Evolutionary conservation across 1,284 basidiomycete genomes (phyloP).

Genomic region (Lentinula novae-zelandiae): DNA sequence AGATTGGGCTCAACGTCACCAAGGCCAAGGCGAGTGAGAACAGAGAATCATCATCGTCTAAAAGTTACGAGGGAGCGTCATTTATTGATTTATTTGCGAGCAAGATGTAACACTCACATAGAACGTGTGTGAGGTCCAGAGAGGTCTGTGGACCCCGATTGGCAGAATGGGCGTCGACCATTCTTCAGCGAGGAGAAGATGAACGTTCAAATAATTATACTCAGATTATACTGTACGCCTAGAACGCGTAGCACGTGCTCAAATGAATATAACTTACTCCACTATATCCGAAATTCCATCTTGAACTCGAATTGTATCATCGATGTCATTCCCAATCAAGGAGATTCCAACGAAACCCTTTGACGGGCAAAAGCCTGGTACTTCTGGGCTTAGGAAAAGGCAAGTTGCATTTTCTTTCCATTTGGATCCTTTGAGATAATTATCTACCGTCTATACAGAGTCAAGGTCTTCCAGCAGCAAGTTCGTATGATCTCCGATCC

Average conservation of each 20-base stretch:
- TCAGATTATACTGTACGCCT: background rate
- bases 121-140: conserved; percentile 64
- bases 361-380: conserved; percentile 92
- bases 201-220: background rate
- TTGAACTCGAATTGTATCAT: conserved; percentile 5
- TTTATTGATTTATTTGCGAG: background rate
- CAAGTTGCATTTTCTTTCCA: conserved; percentile 30
- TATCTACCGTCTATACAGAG: conserved; percentile 42
- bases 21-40: conserved; percentile 64
- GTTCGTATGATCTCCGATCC: conserved; percentile 34
- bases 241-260: background rate
- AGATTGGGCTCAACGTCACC: conserved; percentile 70
- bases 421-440: conserved; percentile 12
- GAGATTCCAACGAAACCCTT: conserved; percentile 73
- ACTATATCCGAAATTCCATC: background rate
- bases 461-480: conserved; percentile 91
- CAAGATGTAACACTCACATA: conserved; percentile 42
- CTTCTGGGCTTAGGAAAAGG: conserved; percentile 92
- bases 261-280: background rate
- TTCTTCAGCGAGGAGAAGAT: background rate
- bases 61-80: conserved; percentile 10
- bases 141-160: conserved; percentile 31
- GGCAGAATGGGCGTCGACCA: background rate
- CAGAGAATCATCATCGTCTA: conserved; percentile 66
- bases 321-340: conserved; percentile 47